These are phyloP conservation scores for Termitomyces sp. DNA, from an alignment of 1,284 basidiomycete species.

Conservation along the genomic window DNA sequence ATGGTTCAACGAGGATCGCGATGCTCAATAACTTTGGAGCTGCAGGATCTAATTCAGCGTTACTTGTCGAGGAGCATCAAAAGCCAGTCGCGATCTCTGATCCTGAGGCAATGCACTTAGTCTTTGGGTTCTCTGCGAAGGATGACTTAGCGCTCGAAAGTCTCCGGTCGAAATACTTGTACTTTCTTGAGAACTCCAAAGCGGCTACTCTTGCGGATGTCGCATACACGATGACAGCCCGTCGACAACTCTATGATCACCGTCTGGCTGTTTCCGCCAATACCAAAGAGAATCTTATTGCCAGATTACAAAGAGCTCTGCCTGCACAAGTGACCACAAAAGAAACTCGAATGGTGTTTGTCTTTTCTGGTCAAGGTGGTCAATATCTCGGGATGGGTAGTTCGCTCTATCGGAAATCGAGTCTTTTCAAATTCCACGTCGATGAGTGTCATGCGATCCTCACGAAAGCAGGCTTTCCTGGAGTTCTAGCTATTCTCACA, in stretches of 20 bases:
- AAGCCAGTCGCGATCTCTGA: not conserved
- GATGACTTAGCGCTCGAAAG: slow-evolving; percentile 40
- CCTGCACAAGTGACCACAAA: slow-evolving; percentile 26
- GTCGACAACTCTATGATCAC: slow-evolving; percentile 51
- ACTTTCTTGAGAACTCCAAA: slow-evolving; percentile 36
- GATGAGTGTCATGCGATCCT: slow-evolving; percentile 55
- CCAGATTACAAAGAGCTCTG: slow-evolving; percentile 35
- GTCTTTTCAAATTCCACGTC: slow-evolving; percentile 44
- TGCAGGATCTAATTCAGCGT: slow-evolving; percentile 61
- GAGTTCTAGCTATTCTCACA: slow-evolving; percentile 44
- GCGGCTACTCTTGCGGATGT: slow-evolving; percentile 40
- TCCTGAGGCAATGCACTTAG: slow-evolving; percentile 20
- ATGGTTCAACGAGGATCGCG: slow-evolving; percentile 41
- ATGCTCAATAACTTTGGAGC: slow-evolving; percentile 73
- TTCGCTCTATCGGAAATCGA: slow-evolving; percentile 44
- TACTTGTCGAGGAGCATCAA: slow-evolving; percentile 52
- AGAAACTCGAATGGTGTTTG: slow-evolving; percentile 43
- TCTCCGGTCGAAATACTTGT: slow-evolving; percentile 43
- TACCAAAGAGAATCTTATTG: slow-evolving; percentile 39
- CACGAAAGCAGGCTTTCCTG: slow-evolving; percentile 42
- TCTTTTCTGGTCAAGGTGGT: slow-evolving; percentile 69
- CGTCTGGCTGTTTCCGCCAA: slow-evolving; percentile 46
- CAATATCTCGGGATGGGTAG: slow-evolving; percentile 64
- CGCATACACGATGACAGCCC: slow-evolving; percentile 61
- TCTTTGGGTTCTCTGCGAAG: slow-evolving; percentile 62